phyloP scores from a whole-genome alignment of 2,329 filamentous ascomycete genomes.

The Blastomyces parvus region DNA sequence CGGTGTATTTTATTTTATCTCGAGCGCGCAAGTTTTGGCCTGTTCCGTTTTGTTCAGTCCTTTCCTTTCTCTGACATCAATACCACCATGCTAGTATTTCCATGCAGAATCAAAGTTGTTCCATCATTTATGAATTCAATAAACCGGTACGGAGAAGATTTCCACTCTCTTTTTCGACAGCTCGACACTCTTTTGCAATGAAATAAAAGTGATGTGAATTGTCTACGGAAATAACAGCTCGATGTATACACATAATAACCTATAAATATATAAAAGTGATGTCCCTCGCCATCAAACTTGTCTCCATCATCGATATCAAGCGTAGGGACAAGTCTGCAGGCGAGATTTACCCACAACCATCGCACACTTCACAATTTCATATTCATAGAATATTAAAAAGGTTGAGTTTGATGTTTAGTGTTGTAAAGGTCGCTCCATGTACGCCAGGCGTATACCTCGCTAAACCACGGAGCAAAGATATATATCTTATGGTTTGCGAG shows the following conservation, averaged over 20 bases:
- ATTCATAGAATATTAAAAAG: constrained; percentile 2
- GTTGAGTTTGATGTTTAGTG: not conserved
- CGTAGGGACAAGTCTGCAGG: constrained; percentile 33
- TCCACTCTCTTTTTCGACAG: not conserved
- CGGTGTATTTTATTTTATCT: not conserved
- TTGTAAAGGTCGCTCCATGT: constrained; percentile 50
- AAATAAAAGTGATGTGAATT: not conserved
- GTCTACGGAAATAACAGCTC: not conserved
- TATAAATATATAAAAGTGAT: constrained; percentile 12
- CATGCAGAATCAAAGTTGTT: not conserved
- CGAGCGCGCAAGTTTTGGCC: no score
- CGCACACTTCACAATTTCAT: constrained; percentile 9
- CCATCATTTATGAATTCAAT: not conserved
- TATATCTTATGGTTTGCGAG: constrained; percentile 56
- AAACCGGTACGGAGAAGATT: not conserved
- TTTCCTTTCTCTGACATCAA: not conserved
- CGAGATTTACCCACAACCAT: constrained; percentile 20
- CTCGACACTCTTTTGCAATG: not conserved
- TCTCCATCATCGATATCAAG: constrained; percentile 23
- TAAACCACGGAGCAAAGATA: constrained; percentile 26
- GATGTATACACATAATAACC: not conserved
- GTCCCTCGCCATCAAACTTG: constrained; percentile 37
- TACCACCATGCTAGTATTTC: not conserved
- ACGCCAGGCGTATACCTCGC: constrained; percentile 91
- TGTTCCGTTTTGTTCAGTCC: not conserved